Evolutionary conservation across 1,284 basidiomycete species (phyloP).

Genomic region (Malassezia japonica): DNA sequence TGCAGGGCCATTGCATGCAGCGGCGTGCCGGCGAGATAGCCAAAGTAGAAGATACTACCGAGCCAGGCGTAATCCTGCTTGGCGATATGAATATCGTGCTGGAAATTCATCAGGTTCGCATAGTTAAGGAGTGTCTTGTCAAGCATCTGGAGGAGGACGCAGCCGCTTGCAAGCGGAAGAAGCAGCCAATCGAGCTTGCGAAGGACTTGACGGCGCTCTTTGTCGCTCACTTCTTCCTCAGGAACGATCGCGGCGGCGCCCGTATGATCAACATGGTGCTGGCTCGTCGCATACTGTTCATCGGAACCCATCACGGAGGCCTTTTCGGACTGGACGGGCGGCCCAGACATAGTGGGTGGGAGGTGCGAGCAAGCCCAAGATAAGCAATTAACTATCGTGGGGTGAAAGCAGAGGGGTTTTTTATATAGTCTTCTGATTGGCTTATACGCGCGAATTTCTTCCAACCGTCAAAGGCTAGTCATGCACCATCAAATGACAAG

Average conservation of each 20-base stretch:
- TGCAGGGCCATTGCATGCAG: slow-evolving; percentile 23
- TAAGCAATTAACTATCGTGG: too few relatives aligned
- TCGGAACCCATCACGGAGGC: not conserved
- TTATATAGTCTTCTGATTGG: too few relatives aligned
- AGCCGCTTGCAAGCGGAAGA: slow-evolving; percentile 25
- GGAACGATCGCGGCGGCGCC: not conserved
- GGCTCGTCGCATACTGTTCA: too few relatives aligned
- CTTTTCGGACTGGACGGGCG: too few relatives aligned
- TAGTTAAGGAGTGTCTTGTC: slow-evolving; percentile 41
- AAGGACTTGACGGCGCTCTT: slow-evolving; percentile 25
- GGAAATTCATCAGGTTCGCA: slow-evolving; percentile 35
- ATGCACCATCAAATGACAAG: too few relatives aligned
- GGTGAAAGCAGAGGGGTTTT: too few relatives aligned
- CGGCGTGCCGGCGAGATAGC: slow-evolving; percentile 22
- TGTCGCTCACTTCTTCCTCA: not conserved
- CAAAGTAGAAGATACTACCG: slow-evolving; percentile 32
- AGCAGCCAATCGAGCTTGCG: slow-evolving; percentile 41
- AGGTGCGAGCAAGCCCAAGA: too few relatives aligned
- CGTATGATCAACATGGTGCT: not conserved
- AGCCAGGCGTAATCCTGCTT: slow-evolving; percentile 40
- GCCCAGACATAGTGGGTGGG: too few relatives aligned
- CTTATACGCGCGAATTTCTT: too few relatives aligned
- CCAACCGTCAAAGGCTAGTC: too few relatives aligned
- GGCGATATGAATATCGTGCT: slow-evolving; percentile 28
- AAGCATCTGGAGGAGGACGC: slow-evolving; percentile 29